These are phyloP conservation scores for Sporisorium iseilematis-ciliati DNA, from an alignment of 1,284 basidiomycete species.

Conservation along the genomic window DNA sequence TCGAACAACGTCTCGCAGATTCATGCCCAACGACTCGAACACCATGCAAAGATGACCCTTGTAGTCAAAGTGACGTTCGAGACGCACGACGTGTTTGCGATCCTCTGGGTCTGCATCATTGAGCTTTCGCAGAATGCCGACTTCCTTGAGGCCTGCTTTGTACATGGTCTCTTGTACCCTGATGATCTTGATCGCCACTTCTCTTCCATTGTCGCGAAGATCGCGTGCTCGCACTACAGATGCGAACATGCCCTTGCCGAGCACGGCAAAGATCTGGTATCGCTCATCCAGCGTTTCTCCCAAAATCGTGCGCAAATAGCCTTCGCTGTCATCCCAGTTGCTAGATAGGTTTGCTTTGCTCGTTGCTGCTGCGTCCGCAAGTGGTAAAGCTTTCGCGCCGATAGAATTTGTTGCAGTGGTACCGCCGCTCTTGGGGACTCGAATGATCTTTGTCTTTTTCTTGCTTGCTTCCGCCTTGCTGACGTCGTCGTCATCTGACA, in stretches of 20 bases:
- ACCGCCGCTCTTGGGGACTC: constrained; percentile 30
- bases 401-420: background rate
- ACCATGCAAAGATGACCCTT: constrained; percentile 96
- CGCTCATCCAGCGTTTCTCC: constrained; percentile 91
- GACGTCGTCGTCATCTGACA: constrained; percentile 43
- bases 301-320: constrained; percentile 93
- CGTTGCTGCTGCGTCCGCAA: constrained; percentile 1
- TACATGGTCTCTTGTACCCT: constrained; percentile 97
- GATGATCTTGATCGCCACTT: constrained; percentile 98
- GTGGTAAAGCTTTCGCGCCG: background rate
- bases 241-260: constrained; percentile 99
- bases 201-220: constrained; percentile 68
- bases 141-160: constrained; percentile 93
- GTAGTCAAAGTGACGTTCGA: constrained; percentile 95
- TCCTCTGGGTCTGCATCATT: constrained; percentile 91
- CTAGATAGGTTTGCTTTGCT: constrained; percentile 70
- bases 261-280: constrained; percentile 92
- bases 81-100: constrained; percentile 91
- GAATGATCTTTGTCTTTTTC: constrained; percentile 57
- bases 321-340: constrained; percentile 83
- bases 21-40: constrained; percentile 94
- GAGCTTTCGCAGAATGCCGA: constrained; percentile 86
- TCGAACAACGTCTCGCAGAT: constrained; percentile 96
- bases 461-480: constrained; percentile 7
- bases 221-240: constrained; percentile 92